Evolutionary conservation across 2,329 filamentous ascomycete species (phyloP), one percentile per base, ranked within the genome.

Genomic region (Hypoxylon sp.): DNA sequence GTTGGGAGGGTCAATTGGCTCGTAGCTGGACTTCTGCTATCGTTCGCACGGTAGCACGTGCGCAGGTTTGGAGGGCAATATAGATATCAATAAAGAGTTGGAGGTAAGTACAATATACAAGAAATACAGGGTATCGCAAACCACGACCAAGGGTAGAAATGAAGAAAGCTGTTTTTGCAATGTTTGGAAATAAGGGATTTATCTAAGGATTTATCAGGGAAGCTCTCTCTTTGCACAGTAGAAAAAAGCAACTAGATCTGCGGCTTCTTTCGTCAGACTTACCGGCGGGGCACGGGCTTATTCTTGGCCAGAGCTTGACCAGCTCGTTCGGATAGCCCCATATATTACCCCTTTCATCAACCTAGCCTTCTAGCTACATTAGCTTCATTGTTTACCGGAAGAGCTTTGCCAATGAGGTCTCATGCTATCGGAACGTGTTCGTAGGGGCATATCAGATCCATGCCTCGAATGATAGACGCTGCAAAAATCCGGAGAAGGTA

Each of bases 211-310:
- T 24, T 56, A 34, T 47, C 13, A 30, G 13, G 19, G 13, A 34
- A 34, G 32, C 11, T 34, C 11, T 34, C 13, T 34, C 6, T 6
- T 34, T 50, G 37, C 56, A 65, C 56, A 60, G 59, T 64, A 58
- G 49, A 54, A 59, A 62, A 51, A 59, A 28, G 34, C 51, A 59
- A 59, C 50, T 56, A n/a, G 34, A 59, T 56, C 47, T 44, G 55
- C 22, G 7, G 19, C 20, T 48, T 58, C 32, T 59, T 64, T 67
- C 64, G 64, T 67, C 64, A 67, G 56, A 50, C 28, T 53, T 57
- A 53, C 44, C 52, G 22, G 62, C 56, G 61, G 61, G 61, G 61
- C 61, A 64, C 30, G 37, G 47, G 28, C 58, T 52, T 59, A 22
- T 20, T 50, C 43, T 19, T 41, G n/a, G 37, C 37, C n/a, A 17